Evolutionary conservation across 768 basidiomycete genomes (phyloP).

Genomic region (Asterophora parasitica): DNA sequence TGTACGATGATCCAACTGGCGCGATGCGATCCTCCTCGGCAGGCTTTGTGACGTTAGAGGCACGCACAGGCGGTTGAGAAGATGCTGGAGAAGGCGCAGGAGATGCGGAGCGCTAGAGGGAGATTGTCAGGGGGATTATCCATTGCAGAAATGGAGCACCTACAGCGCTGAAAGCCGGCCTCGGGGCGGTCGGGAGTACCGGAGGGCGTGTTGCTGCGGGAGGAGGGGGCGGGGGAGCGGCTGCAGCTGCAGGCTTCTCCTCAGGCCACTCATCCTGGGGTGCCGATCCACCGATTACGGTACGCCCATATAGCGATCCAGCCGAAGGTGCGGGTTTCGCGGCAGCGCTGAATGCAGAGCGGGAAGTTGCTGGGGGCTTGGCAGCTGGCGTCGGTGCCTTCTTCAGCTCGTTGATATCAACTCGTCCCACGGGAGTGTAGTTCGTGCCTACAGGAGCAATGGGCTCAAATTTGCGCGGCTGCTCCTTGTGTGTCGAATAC

Average conservation of each 20-base stretch:
- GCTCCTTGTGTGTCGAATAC: conserved; percentile 81
- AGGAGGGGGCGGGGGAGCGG: conserved; percentile 38
- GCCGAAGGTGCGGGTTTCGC: conserved; percentile 36
- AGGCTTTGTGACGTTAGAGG: conserved; percentile 59
- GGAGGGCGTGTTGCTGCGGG: conserved; percentile 47
- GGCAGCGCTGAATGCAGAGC: conserved; percentile 44
- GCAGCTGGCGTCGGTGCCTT: conserved; percentile 36
- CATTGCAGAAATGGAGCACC: conserved; percentile 1
- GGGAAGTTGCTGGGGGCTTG: conserved; percentile 37
- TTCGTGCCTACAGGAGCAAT: conserved; percentile 78
- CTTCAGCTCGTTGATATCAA: conserved; percentile 61
- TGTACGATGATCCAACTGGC: conserved; percentile 84
- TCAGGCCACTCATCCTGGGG: conserved; percentile 60
- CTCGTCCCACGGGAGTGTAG: conserved; percentile 71
- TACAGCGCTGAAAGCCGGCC: conserved; percentile 38
- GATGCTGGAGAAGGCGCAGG: conserved; percentile 15
- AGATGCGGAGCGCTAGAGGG: conserved; percentile 13
- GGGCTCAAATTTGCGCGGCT: conserved; percentile 66
- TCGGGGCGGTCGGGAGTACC: conserved; percentile 34
- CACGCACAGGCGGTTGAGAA: conserved; percentile 29
- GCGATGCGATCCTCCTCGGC: conserved; percentile 78
- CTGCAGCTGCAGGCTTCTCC: conserved; percentile 35
- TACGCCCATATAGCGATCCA: conserved; percentile 38
- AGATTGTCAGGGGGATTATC: not conserved
- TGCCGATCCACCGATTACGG: conserved; percentile 32